phyloP scores from a whole-genome alignment of 176 grass and related monocot genomes.

The Oryza rufipogon region DNA sequence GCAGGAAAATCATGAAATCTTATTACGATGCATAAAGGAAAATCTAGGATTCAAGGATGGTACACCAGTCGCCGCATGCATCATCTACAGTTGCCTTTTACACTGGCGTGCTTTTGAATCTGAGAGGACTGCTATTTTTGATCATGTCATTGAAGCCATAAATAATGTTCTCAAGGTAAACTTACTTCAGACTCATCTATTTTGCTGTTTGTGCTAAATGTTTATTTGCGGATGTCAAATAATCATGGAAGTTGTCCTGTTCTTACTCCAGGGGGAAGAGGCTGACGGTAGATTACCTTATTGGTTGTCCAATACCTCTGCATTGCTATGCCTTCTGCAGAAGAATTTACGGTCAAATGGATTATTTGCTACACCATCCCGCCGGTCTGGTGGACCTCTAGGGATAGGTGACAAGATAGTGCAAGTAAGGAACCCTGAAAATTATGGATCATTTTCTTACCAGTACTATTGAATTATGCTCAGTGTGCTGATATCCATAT shows the following conservation, averaged over 20 bases:
- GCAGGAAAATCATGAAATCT: constrained; percentile 92
- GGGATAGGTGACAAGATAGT: constrained; percentile 58
- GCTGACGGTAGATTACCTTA: constrained; percentile 76
- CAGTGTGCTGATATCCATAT: neutral
- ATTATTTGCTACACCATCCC: constrained; percentile 78
- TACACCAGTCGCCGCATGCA: constrained; percentile 87
- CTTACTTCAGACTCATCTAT: neutral
- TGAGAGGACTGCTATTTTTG: constrained; percentile 95
- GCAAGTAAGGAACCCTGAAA: constrained; percentile 51
- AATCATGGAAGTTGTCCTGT: neutral
- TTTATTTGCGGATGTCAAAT: constrained; percentile 22
- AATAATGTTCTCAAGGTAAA: constrained; percentile 93
- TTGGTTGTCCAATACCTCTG: constrained; percentile 93
- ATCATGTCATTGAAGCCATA: constrained; percentile 87
- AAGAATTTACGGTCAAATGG: constrained; percentile 90
- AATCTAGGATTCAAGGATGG: constrained; percentile 89
- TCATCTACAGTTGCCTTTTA: constrained; percentile 87
- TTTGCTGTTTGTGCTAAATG: constrained; percentile 32
- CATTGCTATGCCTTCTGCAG: constrained; percentile 90
- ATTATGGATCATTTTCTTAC: neutral
- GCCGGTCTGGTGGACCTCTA: constrained; percentile 55
- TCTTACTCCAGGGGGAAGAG: constrained; percentile 60
- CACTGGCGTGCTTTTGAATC: constrained; percentile 90
- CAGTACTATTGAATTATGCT: neutral
- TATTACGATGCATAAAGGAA: constrained; percentile 83